These are phyloP conservation scores for Didymellaceae sp. DNA, from an alignment of 2,329 filamentous ascomycete genomes.

Conservation along the genomic window DNA sequence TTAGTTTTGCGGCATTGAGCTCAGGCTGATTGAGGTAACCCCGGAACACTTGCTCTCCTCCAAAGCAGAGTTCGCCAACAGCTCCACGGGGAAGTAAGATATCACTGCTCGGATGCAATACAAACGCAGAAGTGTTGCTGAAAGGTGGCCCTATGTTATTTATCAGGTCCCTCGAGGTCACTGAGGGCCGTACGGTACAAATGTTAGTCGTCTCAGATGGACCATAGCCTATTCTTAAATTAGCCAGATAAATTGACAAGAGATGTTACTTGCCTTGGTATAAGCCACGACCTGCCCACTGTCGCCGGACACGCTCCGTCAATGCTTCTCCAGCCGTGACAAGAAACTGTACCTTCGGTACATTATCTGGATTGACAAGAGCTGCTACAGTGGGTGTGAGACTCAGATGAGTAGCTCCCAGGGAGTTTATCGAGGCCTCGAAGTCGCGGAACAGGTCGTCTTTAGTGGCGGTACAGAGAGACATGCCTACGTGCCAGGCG, in stretches of 20 bases:
- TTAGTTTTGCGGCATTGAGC: conserved; percentile 70
- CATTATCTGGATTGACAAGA: conserved; percentile 70
- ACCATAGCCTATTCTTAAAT: conserved; percentile 65
- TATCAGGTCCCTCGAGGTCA: conserved; percentile 64
- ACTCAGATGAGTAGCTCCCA: conserved; percentile 79
- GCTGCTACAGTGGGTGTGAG: conserved; percentile 85
- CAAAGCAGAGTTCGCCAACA: conserved; percentile 85
- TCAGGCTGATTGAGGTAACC: conserved; percentile 74
- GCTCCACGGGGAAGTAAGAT: conserved; percentile 69
- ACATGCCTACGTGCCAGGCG: conserved; percentile 78
- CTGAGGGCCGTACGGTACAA: conserved; percentile 72
- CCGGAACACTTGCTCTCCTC: conserved; percentile 77
- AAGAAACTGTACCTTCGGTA: conserved; percentile 75
- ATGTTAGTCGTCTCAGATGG: conserved; percentile 90
- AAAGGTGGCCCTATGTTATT: conserved; percentile 80
- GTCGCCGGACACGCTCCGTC: conserved; percentile 71
- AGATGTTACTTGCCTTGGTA: conserved; percentile 65
- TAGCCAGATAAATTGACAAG: background rate
- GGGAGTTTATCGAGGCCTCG: conserved; percentile 67
- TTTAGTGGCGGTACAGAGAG: conserved; percentile 76
- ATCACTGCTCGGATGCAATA: conserved; percentile 55
- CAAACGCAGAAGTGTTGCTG: conserved; percentile 76
- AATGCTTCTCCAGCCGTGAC: conserved; percentile 84
- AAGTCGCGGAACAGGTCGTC: conserved; percentile 77
- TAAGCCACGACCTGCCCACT: conserved; percentile 71